Conservation (phyloP, 495 filamentous ascomycete species). For the Neurospora tetrasperma region DNA sequence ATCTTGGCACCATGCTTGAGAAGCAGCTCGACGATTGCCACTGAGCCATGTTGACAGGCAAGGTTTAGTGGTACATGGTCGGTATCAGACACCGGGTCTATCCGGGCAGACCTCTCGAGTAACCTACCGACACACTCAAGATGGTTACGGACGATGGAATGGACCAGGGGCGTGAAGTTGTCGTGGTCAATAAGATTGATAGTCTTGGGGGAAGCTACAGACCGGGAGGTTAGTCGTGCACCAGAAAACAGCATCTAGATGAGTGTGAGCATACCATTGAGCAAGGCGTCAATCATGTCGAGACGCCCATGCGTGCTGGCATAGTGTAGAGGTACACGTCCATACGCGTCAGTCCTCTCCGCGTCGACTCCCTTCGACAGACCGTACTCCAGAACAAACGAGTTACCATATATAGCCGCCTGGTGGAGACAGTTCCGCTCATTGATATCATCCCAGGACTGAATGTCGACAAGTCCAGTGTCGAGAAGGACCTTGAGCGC, state of each 20-base stretch:
- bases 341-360: slow-evolving; percentile 81
- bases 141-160: slow-evolving; percentile 81
- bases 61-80: slow-evolving; percentile 93
- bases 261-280: slow-evolving; percentile 37
- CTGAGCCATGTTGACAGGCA: slow-evolving; percentile 84
- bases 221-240: not conserved
- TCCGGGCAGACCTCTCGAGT: slow-evolving; percentile 58
- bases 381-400: slow-evolving; percentile 63
- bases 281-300: slow-evolving; percentile 67
- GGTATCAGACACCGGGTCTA: slow-evolving; percentile 70
- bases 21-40: slow-evolving; percentile 71
- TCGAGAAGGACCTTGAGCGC: slow-evolving; percentile 66
- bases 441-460: slow-evolving; percentile 92
- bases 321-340: slow-evolving; percentile 88
- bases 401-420: slow-evolving; percentile 78
- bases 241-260: not conserved
- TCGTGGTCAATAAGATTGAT: slow-evolving; percentile 87
- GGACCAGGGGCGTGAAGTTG: slow-evolving; percentile 93
- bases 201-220: slow-evolving; percentile 41
- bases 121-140: slow-evolving; percentile 67
- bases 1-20: slow-evolving; percentile 67
- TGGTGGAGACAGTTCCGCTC: slow-evolving; percentile 93
- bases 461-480: slow-evolving; percentile 73
- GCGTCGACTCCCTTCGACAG: slow-evolving; percentile 62
- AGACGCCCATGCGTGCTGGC: slow-evolving; percentile 88